Percentiles rank a stretch among this genome's conserved stretches.
These are phyloP conservation scores for Digitaria exilis DNA, from an alignment of 202 grass and related monocot species.

Conservation along the genomic window DNA sequence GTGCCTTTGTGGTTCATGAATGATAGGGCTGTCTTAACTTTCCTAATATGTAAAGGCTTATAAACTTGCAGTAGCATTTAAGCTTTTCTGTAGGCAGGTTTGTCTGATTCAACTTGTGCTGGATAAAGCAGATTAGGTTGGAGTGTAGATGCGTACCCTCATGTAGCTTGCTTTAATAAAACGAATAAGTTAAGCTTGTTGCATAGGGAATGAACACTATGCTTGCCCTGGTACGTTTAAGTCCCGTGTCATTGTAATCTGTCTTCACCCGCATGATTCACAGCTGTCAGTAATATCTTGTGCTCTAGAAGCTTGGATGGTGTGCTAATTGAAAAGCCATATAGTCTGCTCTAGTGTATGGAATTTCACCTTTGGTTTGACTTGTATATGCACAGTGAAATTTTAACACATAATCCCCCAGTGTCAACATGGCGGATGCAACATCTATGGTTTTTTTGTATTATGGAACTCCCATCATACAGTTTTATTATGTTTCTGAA, in stretches of 20 bases:
- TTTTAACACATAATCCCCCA: not conserved
- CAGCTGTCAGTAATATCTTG: not conserved
- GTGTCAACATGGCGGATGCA: not conserved
- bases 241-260: not conserved
- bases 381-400: not conserved
- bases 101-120: not conserved
- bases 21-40: not conserved
- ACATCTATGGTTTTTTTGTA: slow-evolving; percentile 17
- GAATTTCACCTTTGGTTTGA: not conserved
- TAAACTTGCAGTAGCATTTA: not conserved
- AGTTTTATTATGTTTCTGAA: slow-evolving; percentile 2
- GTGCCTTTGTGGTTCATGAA: not conserved
- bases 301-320: not conserved
- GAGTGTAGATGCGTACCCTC: not conserved
- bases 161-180: not conserved
- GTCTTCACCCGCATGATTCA: not conserved
- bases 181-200: not conserved
- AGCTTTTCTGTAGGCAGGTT: not conserved
- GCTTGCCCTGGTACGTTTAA: not conserved
- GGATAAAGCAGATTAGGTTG: not conserved
- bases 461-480: not conserved
- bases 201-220: not conserved
- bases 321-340: slow-evolving; percentile 4
- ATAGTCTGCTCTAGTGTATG: not conserved
- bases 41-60: not conserved